These are phyloP conservation scores for Populus tremula DNA, from an alignment of 345 rosid genomes.

Conservation along the genomic window DNA sequence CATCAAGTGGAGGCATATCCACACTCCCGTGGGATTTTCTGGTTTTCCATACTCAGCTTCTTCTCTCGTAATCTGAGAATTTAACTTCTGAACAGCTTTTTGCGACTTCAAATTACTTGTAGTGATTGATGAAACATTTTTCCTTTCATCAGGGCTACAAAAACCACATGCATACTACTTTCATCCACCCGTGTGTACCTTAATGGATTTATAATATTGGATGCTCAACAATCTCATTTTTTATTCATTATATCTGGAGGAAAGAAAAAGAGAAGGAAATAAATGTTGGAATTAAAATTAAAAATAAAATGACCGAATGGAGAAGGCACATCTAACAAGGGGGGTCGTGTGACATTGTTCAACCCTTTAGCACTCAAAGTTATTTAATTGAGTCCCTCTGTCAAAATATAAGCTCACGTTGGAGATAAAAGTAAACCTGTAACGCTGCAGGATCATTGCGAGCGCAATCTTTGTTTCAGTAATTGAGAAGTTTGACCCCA, in stretches of 20 bases:
- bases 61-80: slow-evolving; percentile 13
- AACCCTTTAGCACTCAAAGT: no score
- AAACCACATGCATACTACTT: no score
- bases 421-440: slow-evolving; percentile 13
- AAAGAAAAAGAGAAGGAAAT: not conserved
- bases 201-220: not conserved
- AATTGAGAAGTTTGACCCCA: slow-evolving; percentile 12
- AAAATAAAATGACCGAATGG: no score
- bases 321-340: no score
- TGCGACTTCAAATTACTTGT: not conserved
- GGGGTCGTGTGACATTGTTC: no score
- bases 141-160: not conserved
- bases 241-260: not conserved
- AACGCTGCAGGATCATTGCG: slow-evolving; percentile 19
- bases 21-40: slow-evolving; percentile 30
- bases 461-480: slow-evolving; percentile 16
- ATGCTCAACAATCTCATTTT: not conserved
- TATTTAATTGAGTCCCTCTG: no score
- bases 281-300: no score
- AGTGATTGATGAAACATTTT: not conserved
- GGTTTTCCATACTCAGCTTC: slow-evolving; percentile 33
- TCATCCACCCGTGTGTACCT: not conserved
- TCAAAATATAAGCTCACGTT: no score
- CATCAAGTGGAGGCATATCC: slow-evolving; percentile 30
- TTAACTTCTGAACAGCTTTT: not conserved